These are phyloP conservation scores for Crithidia bombi DNA, from an alignment of 208 protist genomes.

Conservation along the genomic window DNA sequence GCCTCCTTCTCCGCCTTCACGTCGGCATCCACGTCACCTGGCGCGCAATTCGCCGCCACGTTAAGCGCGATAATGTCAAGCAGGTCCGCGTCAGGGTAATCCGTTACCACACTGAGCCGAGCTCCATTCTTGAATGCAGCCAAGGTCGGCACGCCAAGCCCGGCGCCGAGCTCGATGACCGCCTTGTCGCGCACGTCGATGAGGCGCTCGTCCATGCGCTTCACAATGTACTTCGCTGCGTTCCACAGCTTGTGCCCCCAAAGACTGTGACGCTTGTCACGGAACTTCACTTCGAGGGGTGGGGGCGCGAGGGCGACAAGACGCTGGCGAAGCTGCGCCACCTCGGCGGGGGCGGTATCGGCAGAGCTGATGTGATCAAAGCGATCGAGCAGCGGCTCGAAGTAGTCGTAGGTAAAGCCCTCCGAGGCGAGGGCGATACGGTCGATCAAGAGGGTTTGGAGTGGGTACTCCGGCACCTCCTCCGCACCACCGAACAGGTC, in stretches of 20 bases:
- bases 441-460: conserved; percentile 58
- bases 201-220: conserved; percentile 79
- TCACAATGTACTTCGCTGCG: conserved; percentile 87
- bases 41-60: conserved; percentile 67
- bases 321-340: conserved; percentile 22
- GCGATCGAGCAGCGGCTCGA: conserved; percentile 49
- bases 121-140: conserved; percentile 79
- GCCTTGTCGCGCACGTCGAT: conserved; percentile 75
- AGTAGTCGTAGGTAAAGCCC: conserved; percentile 55
- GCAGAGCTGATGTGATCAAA: conserved; percentile 41
- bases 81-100: conserved; percentile 83
- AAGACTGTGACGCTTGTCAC: conserved; percentile 86
- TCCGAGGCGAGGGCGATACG: conserved; percentile 48
- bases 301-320: conserved; percentile 20
- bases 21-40: conserved; percentile 43
- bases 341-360: neutral
- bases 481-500: conserved; percentile 54
- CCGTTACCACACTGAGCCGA: conserved; percentile 68
- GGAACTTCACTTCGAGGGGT: conserved; percentile 63
- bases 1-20: conserved; percentile 34
- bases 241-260: conserved; percentile 92
- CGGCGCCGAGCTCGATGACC: conserved; percentile 88
- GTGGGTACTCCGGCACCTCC: conserved; percentile 45
- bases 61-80: conserved; percentile 82
- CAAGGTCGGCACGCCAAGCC: conserved; percentile 81